Evolutionary conservation across 257 asterid genomes (phyloP).

Genomic region (Scutellaria barbata): DNA sequence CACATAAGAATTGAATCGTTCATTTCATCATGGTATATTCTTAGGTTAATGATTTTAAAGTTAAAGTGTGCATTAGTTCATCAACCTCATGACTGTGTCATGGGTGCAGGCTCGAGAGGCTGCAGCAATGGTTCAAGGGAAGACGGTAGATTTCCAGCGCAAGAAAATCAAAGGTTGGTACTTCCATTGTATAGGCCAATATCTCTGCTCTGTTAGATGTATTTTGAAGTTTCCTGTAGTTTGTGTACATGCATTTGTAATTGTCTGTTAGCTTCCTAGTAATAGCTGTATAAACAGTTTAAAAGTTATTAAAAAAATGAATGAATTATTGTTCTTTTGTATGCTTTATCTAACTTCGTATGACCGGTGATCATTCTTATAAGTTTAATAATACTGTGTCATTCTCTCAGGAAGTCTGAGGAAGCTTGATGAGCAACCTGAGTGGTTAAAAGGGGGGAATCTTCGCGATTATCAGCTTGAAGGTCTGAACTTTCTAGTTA

Average conservation of each 20-base stretch:
- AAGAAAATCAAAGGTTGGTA: constrained; percentile 86
- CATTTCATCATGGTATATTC: constrained; percentile 9
- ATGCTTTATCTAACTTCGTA: constrained; percentile 6
- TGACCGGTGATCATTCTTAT: constrained; percentile 19
- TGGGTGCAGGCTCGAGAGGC: constrained; percentile 87
- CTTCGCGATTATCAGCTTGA: constrained; percentile 99
- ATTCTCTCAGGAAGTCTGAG: constrained; percentile 84
- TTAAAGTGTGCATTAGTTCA: constrained; percentile 18
- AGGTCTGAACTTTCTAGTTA: constrained; percentile 94
- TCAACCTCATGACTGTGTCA: constrained; percentile 17
- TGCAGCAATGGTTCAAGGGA: constrained; percentile 82
- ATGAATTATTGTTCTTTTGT: background rate
- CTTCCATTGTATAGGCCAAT: background rate
- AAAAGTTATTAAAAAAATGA: background rate
- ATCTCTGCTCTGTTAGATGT: constrained; percentile 15
- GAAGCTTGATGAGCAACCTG: constrained; percentile 98
- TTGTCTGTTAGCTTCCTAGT: constrained; percentile 14
- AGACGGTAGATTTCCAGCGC: constrained; percentile 94
- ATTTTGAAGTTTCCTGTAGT: constrained; percentile 6
- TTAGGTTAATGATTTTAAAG: constrained; percentile 29
- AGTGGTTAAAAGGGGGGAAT: constrained; percentile 97
- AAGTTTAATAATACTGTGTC: constrained; percentile 12
- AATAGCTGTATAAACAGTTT: constrained; percentile 13
- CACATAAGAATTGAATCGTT: constrained; percentile 7
- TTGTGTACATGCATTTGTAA: constrained; percentile 10